Evolutionary conservation across 116 monocot species (phyloP).

Genomic region (Dioscorea cayenensis): DNA sequence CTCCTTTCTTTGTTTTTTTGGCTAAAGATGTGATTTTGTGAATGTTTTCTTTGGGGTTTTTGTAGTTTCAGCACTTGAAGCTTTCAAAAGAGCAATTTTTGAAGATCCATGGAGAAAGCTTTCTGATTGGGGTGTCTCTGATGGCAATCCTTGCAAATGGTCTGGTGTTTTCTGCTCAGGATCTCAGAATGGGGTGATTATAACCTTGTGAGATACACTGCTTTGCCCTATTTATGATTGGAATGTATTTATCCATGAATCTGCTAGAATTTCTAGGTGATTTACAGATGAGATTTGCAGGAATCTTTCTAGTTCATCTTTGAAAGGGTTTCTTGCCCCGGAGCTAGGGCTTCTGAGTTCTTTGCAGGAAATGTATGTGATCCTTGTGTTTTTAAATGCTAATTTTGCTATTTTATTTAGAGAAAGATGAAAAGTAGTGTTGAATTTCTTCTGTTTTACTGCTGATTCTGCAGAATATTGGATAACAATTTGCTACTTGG

Average conservation of each 20-base stretch:
- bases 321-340: conserved; percentile 74
- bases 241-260: background rate
- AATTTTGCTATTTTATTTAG: background rate
- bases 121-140: conserved; percentile 51
- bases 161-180: conserved; percentile 61
- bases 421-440: background rate
- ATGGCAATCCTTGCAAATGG: conserved; percentile 69
- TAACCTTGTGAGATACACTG: conserved; percentile 56
- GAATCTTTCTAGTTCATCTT: conserved; percentile 58
- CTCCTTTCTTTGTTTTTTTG: background rate
- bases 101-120: conserved; percentile 67
- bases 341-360: conserved; percentile 50
- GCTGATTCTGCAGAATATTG: conserved; percentile 50
- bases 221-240: background rate
- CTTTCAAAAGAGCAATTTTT: conserved; percentile 59
- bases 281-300: conserved; percentile 32
- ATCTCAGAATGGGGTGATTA: conserved; percentile 28
- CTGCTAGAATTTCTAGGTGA: background rate
- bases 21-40: background rate
- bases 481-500: conserved; percentile 61
- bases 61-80: conserved; percentile 58
- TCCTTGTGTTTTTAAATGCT: background rate
- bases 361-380: conserved; percentile 67
- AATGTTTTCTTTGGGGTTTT: conserved; percentile 4
- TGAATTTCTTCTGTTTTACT: background rate